Conservation (phyloP, 2,329 filamentous ascomycete genomes). For the Stachybotrys chlorohalonatus region DNA sequence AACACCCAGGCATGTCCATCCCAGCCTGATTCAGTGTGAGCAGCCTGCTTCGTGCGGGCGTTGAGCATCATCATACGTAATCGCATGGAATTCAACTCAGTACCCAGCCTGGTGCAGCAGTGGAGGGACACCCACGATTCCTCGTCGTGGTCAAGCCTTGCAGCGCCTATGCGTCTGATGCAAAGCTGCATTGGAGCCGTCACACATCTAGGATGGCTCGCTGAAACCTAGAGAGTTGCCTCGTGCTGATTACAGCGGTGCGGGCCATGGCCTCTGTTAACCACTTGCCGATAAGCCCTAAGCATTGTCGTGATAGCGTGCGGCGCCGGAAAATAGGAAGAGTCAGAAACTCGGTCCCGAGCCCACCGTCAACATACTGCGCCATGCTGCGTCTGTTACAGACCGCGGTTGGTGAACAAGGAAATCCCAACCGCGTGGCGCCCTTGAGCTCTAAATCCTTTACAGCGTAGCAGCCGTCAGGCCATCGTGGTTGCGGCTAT, state of each 20-base stretch:
- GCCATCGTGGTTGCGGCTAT: background rate
- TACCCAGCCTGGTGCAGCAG: background rate
- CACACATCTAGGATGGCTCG: no score
- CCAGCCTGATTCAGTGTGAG: background rate
- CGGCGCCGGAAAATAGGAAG: background rate
- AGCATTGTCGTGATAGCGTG: no score
- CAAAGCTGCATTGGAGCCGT: no score
- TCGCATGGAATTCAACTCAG: background rate
- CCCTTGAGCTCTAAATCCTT: background rate
- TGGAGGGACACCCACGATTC: no score
- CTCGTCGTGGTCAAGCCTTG: no score
- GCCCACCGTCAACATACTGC: background rate
- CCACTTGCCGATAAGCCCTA: no score
- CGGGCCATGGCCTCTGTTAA: no score
- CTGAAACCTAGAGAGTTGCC: no score
- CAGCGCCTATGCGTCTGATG: no score
- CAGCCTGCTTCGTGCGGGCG: background rate
- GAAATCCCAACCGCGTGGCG: background rate
- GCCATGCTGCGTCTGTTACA: background rate
- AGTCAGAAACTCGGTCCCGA: background rate
- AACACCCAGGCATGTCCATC: background rate
- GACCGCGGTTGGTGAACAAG: background rate
- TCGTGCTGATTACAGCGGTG: no score
- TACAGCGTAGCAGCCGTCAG: background rate
- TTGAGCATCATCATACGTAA: background rate